Evolutionary conservation across 1,139 yeast genomes (phyloP).

Genomic region (Arxiozyma telluris): DNA sequence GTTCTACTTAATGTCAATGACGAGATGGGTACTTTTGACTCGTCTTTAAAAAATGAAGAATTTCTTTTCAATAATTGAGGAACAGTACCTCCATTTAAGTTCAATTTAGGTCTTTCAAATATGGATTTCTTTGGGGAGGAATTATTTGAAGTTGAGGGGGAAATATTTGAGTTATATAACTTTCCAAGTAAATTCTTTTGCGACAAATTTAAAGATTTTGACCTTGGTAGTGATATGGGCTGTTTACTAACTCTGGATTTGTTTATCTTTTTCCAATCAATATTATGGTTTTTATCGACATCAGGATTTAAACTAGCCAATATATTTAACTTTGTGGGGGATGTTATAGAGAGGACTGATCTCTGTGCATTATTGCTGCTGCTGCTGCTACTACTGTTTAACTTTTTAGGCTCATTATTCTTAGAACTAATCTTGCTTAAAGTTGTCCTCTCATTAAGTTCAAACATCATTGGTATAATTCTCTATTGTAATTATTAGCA

Average conservation of each 20-base stretch:
- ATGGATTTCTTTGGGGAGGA: background rate
- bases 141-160: background rate
- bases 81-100: constrained; percentile 16
- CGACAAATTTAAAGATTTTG: constrained; percentile 17
- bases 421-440: background rate
- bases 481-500: background rate
- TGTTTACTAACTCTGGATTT: constrained; percentile 1
- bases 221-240: constrained; percentile 19
- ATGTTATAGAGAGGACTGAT: constrained; percentile 32
- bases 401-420: background rate
- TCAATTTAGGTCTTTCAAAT: constrained; percentile 19
- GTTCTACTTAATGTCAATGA: constrained; percentile 3
- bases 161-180: background rate
- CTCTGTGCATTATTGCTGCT: constrained; percentile 16
- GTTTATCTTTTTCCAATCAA: constrained; percentile 4
- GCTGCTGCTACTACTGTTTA: background rate
- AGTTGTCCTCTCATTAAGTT: constrained; percentile 6
- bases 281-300: constrained; percentile 12
- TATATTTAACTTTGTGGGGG: constrained; percentile 42
- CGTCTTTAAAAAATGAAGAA: constrained; percentile 28
- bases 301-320: constrained; percentile 22
- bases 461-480: constrained; percentile 4
- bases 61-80: constrained; percentile 25
- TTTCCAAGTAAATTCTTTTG: constrained; percentile 5
- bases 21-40: constrained; percentile 3